Percentiles rank a stretch among this genome's conserved stretches.
phyloP scores from a whole-genome alignment of 2,329 filamentous ascomycete genomes.

The Hymenoscyphus salicellus region DNA sequence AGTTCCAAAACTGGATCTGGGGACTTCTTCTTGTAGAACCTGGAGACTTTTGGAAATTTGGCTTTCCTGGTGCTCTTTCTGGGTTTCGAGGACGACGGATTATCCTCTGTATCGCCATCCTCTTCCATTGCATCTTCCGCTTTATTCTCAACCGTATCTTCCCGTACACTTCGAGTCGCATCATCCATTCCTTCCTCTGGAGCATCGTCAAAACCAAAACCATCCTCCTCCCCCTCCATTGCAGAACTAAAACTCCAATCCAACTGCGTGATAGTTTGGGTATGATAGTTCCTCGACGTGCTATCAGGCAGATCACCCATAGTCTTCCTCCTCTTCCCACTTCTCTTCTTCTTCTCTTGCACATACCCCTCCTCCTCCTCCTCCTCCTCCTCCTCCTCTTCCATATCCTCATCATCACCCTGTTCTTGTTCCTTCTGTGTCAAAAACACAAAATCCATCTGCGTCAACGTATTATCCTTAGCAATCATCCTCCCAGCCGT shows the following conservation, averaged over 20 bases:
- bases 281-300: conserved; percentile 23
- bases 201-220: neutral
- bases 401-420: conserved; percentile 15
- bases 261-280: conserved; percentile 34
- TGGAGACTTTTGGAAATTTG: neutral
- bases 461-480: conserved; percentile 33
- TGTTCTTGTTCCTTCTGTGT: conserved; percentile 8
- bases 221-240: conserved; percentile 10
- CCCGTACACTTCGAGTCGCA: neutral
- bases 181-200: neutral
- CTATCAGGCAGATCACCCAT: conserved; percentile 19
- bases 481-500: conserved; percentile 16
- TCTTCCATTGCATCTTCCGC: conserved; percentile 10
- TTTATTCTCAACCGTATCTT: neutral
- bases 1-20: neutral
- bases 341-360: conserved; percentile 20
- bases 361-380: conserved; percentile 20
- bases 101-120: conserved; percentile 5
- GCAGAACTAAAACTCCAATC: conserved; percentile 25
- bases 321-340: conserved; percentile 28
- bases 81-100: neutral
- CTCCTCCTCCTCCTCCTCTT: conserved; percentile 16
- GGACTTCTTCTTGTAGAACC: conserved; percentile 1
- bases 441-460: conserved; percentile 29
- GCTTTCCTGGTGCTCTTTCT: neutral